Percentiles rank a stretch among this genome's conserved stretches.
These are phyloP conservation scores for Salvia splendens DNA, from an alignment of 257 asterid genomes.

Conservation along the genomic window DNA sequence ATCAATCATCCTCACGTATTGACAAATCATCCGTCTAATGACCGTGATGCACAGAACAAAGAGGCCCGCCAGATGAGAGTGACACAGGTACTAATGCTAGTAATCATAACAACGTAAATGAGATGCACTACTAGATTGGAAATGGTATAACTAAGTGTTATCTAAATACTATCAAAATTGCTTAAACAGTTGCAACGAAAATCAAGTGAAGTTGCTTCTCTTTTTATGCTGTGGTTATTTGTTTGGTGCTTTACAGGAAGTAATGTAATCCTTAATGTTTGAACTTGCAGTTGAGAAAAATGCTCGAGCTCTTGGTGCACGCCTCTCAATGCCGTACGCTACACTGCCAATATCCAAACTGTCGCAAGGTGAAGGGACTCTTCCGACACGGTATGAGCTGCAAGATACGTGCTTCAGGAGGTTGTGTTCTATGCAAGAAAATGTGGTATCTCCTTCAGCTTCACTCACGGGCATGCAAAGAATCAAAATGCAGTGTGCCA, in stretches of 20 bases:
- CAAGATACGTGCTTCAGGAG: conserved; percentile 89
- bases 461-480: conserved; percentile 97
- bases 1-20: conserved; percentile 84
- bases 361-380: conserved; percentile 97
- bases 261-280: conserved; percentile 30
- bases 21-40: conserved; percentile 84
- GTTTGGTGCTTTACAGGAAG: conserved; percentile 1
- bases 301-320: conserved; percentile 96
- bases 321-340: conserved; percentile 90
- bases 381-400: conserved; percentile 92
- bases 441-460: conserved; percentile 98
- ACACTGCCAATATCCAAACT: conserved; percentile 81
- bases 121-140: neutral
- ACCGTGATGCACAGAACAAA: conserved; percentile 88
- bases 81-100: conserved; percentile 55
- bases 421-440: conserved; percentile 86
- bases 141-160: no score
- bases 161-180: neutral
- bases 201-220: conserved; percentile 4
- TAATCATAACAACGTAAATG: neutral
- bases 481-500: conserved; percentile 83
- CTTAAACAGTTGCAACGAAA: conserved; percentile 1
- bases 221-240: neutral
- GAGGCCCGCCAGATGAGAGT: conserved; percentile 93
- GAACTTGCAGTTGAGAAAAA: conserved; percentile 75